Evolutionary conservation across 2,329 filamentous ascomycete species (phyloP), one percentile per base, ranked within the genome.

Genomic region (Botrytis deweyae): DNA sequence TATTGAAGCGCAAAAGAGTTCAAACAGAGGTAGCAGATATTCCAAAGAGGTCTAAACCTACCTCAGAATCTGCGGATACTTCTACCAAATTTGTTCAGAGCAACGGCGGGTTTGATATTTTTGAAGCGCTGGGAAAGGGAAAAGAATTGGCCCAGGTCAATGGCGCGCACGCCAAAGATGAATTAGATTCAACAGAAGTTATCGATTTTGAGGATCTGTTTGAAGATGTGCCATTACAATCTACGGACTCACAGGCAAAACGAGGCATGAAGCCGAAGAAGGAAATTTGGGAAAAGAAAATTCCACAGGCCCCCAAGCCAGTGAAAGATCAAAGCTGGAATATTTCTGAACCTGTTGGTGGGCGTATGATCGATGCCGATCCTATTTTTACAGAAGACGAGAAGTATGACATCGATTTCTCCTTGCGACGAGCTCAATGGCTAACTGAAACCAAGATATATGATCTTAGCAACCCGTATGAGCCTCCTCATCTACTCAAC

Each of bases 401-500:
- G 80, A 86, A 86, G 89, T 91, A 83, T 80, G 66, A 87, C 44
- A 40, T 25, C 36, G n/a, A 16, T n/a, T 38, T 29, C 29, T 80
- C 46, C 65, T 40, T n/a, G 74, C 64, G 67, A 42, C 55, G 55
- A 29, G 75, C 72, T 72, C 16, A 46, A 69, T 44, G 75, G 64
- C 75, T 78, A 72, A 77, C 69, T 36, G 40, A 36, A 70, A 65
- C 70, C 68, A 78, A 78, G 93, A 80, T 88, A 91, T 82, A 81
- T 98, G 58, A 90, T 98, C 73, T 82, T 97, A 73, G 89, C 91
- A 46, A 93, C 93, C 79, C 88, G 90, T 75, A 91, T 89, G 42
- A 91, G 91, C 16, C 86, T 98, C 72, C 92, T 94, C 81, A 87
- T 97, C 40, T 97, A 96, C 82, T 92, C 93, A 2, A 89, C 93